Conservation (phyloP, 2,329 filamentous ascomycete genomes). For the Penicillium sp. region DNA sequence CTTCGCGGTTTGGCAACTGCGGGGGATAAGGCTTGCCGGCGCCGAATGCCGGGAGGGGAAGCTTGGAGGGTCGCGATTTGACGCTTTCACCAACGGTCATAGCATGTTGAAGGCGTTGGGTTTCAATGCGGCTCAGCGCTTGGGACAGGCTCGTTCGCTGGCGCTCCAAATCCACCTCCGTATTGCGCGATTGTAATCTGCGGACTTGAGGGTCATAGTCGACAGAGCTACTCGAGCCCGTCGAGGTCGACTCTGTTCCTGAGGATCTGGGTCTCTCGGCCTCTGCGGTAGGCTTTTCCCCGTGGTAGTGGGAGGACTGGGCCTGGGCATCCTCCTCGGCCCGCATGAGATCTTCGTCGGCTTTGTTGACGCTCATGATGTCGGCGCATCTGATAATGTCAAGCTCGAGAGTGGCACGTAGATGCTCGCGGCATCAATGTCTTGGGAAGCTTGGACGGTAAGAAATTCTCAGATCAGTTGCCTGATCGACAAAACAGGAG, state of each 20-base stretch:
- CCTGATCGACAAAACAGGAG: conserved; percentile 2
- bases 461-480: background rate
- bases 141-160: conserved; percentile 24
- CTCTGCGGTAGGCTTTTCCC: conserved; percentile 12
- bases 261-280: conserved; percentile 13
- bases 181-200: conserved; percentile 30
- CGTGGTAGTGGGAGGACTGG: conserved; percentile 6
- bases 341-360: conserved; percentile 7
- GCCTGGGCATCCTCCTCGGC: conserved; percentile 11
- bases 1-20: conserved; percentile 49
- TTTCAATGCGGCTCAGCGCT: conserved; percentile 31
- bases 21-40: conserved; percentile 53
- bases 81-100: conserved; percentile 32
- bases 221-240: conserved; percentile 27
- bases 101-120: conserved; percentile 40
- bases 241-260: conserved; percentile 17
- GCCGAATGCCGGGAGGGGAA: conserved; percentile 27
- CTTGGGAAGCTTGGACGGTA: background rate
- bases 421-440: background rate
- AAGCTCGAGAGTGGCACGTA: background rate
- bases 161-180: conserved; percentile 32
- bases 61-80: conserved; percentile 23
- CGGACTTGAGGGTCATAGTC: conserved; percentile 28
- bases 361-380: conserved; percentile 9
- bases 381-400: background rate